Percentiles rank a stretch among this genome's conserved stretches.
phyloP scores from a whole-genome alignment of 345 rosid genomes.

The Pistacia vera region DNA sequence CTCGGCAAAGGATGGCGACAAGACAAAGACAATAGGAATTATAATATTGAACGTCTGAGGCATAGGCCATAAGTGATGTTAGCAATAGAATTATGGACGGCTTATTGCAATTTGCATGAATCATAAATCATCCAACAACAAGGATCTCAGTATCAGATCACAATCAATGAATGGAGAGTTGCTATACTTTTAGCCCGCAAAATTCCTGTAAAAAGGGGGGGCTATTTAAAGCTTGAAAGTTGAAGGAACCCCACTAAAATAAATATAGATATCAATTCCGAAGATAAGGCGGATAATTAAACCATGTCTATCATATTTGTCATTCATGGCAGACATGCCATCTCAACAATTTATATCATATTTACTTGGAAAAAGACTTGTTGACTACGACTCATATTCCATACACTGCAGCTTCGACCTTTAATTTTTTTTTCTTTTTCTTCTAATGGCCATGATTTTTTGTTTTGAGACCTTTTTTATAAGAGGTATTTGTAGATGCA shows the following conservation, averaged over 20 bases:
- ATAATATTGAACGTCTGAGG: no score
- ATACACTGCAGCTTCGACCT: not conserved
- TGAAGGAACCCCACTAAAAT: not conserved
- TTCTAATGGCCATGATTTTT: not conserved
- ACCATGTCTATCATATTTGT: not conserved
- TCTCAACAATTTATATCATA: not conserved
- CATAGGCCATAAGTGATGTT: no score
- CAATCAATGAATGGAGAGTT: not conserved
- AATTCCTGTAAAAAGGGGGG: not conserved
- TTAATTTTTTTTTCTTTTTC: not conserved
- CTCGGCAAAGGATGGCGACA: no score
- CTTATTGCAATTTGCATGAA: no score
- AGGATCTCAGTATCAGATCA: no score
- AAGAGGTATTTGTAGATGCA: no score
- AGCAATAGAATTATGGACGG: no score
- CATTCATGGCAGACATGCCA: not conserved
- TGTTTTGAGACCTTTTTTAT: no score
- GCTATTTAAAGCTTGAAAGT: conserved; percentile 4
- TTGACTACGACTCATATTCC: not conserved
- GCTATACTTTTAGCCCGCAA: conserved; percentile 18
- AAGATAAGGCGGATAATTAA: not conserved
- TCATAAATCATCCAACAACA: no score
- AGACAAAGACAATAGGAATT: no score
- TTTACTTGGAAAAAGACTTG: conserved; percentile 3
- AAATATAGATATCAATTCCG: not conserved